These are phyloP conservation scores for Trichoderma afroharzianum DNA, from an alignment of 2,329 filamentous ascomycete genomes.

Conservation along the genomic window DNA sequence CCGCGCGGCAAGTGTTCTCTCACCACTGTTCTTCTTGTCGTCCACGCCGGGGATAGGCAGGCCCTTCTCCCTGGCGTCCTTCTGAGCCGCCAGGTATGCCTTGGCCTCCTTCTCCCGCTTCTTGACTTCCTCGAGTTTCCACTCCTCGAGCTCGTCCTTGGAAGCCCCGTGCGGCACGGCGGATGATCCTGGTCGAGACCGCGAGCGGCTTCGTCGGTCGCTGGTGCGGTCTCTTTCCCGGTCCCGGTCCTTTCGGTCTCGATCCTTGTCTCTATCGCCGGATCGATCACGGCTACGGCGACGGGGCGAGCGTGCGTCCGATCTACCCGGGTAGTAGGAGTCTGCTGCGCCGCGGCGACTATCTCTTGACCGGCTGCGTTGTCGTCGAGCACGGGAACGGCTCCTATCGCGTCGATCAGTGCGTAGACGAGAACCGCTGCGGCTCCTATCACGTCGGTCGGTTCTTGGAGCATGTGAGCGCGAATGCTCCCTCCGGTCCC, in stretches of 20 bases:
- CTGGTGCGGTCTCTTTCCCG: slow-evolving; percentile 25
- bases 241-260: slow-evolving; percentile 25
- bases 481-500: slow-evolving; percentile 26
- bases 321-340: slow-evolving; percentile 23
- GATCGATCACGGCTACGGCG: slow-evolving; percentile 29
- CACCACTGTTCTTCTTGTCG: slow-evolving; percentile 45
- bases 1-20: slow-evolving; percentile 43
- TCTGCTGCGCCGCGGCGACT: slow-evolving; percentile 22
- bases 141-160: slow-evolving; percentile 50
- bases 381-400: slow-evolving; percentile 20
- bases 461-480: slow-evolving; percentile 22
- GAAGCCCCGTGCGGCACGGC: slow-evolving; percentile 36
- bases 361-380: slow-evolving; percentile 25
- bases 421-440: slow-evolving; percentile 30
- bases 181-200: slow-evolving; percentile 37
- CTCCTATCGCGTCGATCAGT: slow-evolving; percentile 33
- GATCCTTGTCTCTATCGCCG: slow-evolving; percentile 26
- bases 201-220: slow-evolving; percentile 45
- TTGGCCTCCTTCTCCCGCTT: slow-evolving; percentile 62
- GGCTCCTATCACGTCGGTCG: slow-evolving; percentile 32
- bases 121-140: slow-evolving; percentile 60
- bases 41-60: slow-evolving; percentile 56
- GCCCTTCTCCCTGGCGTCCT: slow-evolving; percentile 58
- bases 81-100: slow-evolving; percentile 59
- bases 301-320: slow-evolving; percentile 23